Conservation (phyloP, 345 rosid species). For the Eucalyptus albens region DNA sequence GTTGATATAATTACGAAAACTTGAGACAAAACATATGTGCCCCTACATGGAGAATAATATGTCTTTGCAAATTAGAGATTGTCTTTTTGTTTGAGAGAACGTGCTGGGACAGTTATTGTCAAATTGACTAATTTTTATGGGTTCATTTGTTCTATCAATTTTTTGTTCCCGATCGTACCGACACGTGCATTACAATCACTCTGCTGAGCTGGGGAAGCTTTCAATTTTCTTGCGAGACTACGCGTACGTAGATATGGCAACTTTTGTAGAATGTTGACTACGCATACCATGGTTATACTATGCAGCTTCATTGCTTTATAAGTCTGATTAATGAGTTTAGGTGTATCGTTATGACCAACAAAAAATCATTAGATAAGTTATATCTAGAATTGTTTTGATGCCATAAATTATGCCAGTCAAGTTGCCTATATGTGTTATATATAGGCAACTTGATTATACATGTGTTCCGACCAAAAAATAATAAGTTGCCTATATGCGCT, state of each 20-base stretch:
- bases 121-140: not conserved
- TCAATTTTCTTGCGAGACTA: not conserved
- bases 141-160: not conserved
- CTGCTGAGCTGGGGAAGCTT: not conserved
- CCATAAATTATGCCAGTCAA: not conserved
- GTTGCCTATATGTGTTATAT: not conserved
- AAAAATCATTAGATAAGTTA: not conserved
- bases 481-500: not conserved
- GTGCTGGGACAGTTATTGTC: not conserved
- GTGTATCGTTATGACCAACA: not conserved
- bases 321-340: not conserved
- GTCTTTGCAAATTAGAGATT: not conserved
- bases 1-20: not conserved
- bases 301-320: not conserved
- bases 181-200: not conserved
- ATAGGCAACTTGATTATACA: too few relatives aligned
- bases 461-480: too few relatives aligned
- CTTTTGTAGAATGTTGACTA: accelerated
- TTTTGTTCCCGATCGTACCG: not conserved
- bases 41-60: not conserved
- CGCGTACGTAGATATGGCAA: not conserved
- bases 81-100: not conserved
- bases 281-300: not conserved
- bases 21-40: not conserved
- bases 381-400: not conserved